Percentiles rank a stretch among this genome's conserved stretches.
These are phyloP conservation scores for Colletotrichum tropicale DNA, from an alignment of 2,329 filamentous ascomycete species.

Conservation along the genomic window DNA sequence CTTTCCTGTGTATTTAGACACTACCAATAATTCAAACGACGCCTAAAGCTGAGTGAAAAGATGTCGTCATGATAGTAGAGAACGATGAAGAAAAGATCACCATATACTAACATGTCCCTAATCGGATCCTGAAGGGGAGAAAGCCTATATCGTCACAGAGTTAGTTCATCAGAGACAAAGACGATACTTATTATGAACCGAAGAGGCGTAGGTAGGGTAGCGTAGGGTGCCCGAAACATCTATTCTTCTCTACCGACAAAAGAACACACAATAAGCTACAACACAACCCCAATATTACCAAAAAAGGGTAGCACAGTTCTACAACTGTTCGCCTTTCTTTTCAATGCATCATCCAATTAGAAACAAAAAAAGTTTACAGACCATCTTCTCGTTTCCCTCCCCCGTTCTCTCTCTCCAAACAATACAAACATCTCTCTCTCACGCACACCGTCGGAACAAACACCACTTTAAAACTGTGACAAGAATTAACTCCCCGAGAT, in stretches of 20 bases:
- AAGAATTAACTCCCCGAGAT: not conserved
- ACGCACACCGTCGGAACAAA: not conserved
- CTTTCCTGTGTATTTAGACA: not conserved
- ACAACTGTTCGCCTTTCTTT: not conserved
- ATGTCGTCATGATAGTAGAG: not conserved
- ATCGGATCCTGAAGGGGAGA: not conserved
- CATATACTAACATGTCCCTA: too few species aligned
- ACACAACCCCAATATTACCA: not conserved
- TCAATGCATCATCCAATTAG: not conserved
- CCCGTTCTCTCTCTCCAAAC: not conserved
- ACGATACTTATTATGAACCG: not conserved
- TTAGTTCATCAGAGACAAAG: not conserved
- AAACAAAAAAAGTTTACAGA: not conserved
- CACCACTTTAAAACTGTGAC: not conserved
- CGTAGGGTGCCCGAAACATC: not conserved
- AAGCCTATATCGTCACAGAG: not conserved
- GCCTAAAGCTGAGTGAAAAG: not conserved
- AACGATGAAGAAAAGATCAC: not conserved
- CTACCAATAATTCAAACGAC: not conserved
- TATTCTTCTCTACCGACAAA: conserved; percentile 1
- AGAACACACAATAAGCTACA: conserved; percentile 9
- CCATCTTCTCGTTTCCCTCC: not conserved
- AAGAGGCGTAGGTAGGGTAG: not conserved
- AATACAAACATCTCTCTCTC: not conserved
- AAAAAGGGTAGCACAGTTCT: not conserved